These are phyloP conservation scores for Xanthoconium separans DNA, from an alignment of 1,284 basidiomycete genomes.

Conservation along the genomic window DNA sequence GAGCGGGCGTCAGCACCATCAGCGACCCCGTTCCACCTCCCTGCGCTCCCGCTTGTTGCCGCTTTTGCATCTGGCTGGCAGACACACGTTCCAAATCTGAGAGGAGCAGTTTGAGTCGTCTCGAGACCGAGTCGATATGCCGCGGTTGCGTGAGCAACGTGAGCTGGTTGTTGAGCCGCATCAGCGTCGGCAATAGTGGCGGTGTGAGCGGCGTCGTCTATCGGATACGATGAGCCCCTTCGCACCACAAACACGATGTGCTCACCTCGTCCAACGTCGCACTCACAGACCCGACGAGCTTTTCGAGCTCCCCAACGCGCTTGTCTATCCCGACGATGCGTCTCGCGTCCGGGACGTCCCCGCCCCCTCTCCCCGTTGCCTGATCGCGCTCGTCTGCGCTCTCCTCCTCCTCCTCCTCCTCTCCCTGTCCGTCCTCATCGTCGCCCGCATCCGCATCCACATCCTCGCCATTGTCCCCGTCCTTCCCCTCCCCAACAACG, in stretches of 20 bases:
- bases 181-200: conserved; percentile 80
- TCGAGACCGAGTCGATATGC: conserved; percentile 94
- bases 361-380: conserved; percentile 11
- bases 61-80: conserved; percentile 28
- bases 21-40: conserved; percentile 38
- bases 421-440: conserved; percentile 10
- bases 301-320: conserved; percentile 79
- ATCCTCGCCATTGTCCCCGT: conserved; percentile 8
- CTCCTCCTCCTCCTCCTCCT: conserved; percentile 8
- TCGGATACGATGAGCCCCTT: background rate
- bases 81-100: conserved; percentile 90
- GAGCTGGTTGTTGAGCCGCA: conserved; percentile 82
- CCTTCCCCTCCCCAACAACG: conserved; percentile 47
- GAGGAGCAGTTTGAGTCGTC: conserved; percentile 89
- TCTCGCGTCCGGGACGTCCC: conserved; percentile 41
- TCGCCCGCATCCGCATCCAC: conserved; percentile 7
- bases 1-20: conserved; percentile 45
- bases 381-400: conserved; percentile 6
- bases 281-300: conserved; percentile 72
- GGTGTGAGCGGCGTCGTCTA: conserved; percentile 60
- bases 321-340: conserved; percentile 71
- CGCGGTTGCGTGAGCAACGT: conserved; percentile 91
- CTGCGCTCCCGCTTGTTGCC: conserved; percentile 38
- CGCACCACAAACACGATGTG: background rate
- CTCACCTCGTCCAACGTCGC: conserved; percentile 71